Base-by-base conservation (phyloP, 805 yeast genomes). In the Spathaspora passalidarum region DNA sequence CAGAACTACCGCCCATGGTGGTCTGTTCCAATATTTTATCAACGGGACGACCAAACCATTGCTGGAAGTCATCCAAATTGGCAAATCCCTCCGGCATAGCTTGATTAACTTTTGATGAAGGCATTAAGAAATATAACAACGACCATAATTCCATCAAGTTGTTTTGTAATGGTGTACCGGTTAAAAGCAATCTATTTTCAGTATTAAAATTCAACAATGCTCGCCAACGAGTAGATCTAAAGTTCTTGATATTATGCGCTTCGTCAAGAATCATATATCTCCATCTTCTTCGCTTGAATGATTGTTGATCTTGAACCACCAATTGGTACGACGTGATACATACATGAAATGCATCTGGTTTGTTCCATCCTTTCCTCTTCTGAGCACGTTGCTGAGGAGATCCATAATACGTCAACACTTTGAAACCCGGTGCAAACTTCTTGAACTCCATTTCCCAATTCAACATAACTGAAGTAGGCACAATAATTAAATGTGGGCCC, bases 361-460 rank as follows among this genome's bases (percentile, higher is more conserved):
- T 90, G 59, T 92, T 92, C 99, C 99, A 94, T 2, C 99, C 99
- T 52, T 86, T 85, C 57, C 99, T 81, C 61, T 94, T 94, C 53
- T 88, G 94, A 41, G 91, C 91, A 60, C 99, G 83, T 62, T 94
- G 98, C 57, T 88, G 96, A 0, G 98, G 99, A 13, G 95, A 84
- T 0, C 99, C 99, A 58, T 92, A 94, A 63, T 94, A 94, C 0
- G 98, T 94, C 62, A 94, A 61, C 2, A 94, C 94, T 63, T 95
- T 92, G 63, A 94, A 86, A 0, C 99, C 99, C 0, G 99, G 99
- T 0, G 97, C 97, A 73, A 94, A 94, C 56, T 96, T 81, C 59
- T 95, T 94, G 68, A 94, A 91, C 60, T 94, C 99, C 97, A 95
- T 92, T 63, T 94, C 99, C 99, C 99, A 94, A 60, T 94, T 94